Evolutionary conservation across 2,329 filamentous ascomycete species (phyloP).

Genomic region (Talaromyces verruculosus): DNA sequence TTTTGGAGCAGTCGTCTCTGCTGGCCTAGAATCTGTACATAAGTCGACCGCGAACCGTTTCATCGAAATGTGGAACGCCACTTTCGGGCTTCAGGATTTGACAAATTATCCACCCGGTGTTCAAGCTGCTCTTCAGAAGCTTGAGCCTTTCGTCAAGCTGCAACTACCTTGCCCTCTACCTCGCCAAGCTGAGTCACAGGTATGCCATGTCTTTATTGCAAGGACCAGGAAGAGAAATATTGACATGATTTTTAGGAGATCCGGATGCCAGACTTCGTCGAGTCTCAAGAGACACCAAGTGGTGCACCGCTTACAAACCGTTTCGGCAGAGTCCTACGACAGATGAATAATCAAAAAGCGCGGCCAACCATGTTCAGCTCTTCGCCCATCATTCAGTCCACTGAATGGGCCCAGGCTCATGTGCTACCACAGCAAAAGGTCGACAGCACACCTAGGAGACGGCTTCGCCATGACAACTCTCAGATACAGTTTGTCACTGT

Average conservation of each 20-base stretch:
- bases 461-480: conserved; percentile 74
- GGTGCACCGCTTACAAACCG: conserved; percentile 22
- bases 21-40: conserved; percentile 56
- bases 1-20: conserved; percentile 52
- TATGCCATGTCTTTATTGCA: conserved; percentile 23
- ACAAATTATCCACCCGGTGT: conserved; percentile 66
- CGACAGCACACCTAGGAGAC: conserved; percentile 50
- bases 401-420: conserved; percentile 23
- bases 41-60: conserved; percentile 53
- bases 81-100: conserved; percentile 61
- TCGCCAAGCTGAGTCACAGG: conserved; percentile 35
- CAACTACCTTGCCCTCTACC: conserved; percentile 49
- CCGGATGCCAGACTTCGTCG: conserved; percentile 41
- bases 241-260: conserved; percentile 22
- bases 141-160: conserved; percentile 58
- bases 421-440: conserved; percentile 31
- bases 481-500: conserved; percentile 76
- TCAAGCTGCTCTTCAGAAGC: conserved; percentile 60
- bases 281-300: conserved; percentile 52
- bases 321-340: conserved; percentile 18
- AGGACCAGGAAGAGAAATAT: not conserved
- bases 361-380: conserved; percentile 28
- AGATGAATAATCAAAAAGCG: conserved; percentile 15
- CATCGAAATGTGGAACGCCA: conserved; percentile 66
- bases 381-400: conserved; percentile 29